These are phyloP conservation scores for Mycena chlorophos DNA, from an alignment of 768 basidiomycete species.

Conservation along the genomic window DNA sequence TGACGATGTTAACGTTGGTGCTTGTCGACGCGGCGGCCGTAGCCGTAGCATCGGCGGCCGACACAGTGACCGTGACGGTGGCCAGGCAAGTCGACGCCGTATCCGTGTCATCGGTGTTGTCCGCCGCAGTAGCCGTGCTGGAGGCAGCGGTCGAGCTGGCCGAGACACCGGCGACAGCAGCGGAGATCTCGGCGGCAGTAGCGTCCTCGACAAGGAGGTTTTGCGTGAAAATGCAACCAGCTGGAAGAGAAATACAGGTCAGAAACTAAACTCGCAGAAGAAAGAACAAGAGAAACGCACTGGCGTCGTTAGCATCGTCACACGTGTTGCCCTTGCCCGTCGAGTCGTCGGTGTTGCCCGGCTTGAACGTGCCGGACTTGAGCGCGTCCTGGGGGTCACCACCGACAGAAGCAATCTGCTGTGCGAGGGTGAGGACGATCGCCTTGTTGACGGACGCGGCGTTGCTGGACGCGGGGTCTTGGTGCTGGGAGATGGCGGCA, in stretches of 20 bases:
- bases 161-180: slow-evolving; percentile 1
- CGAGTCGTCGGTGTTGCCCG: slow-evolving; percentile 50
- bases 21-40: slow-evolving; percentile 17
- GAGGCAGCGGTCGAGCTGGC: slow-evolving; percentile 29
- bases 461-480: slow-evolving; percentile 61
- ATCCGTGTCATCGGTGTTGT: neutral
- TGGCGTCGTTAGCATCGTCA: slow-evolving; percentile 52
- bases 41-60: slow-evolving; percentile 13
- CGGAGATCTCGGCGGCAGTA: slow-evolving; percentile 41
- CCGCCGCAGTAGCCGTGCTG: neutral
- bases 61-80: slow-evolving; percentile 5
- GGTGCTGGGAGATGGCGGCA: slow-evolving; percentile 63
- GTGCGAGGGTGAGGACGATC: slow-evolving; percentile 60
- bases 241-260: no score
- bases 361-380: slow-evolving; percentile 62
- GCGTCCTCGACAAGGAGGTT: slow-evolving; percentile 55
- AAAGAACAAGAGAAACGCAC: no score
- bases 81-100: slow-evolving; percentile 2
- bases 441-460: slow-evolving; percentile 65
- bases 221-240: slow-evolving; percentile 65
- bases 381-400: slow-evolving; percentile 59
- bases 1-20: slow-evolving; percentile 21
- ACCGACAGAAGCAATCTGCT: slow-evolving; percentile 64
- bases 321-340: slow-evolving; percentile 59
- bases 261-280: no score